Conservation (phyloP, 176 grass and related monocot species). For the Dactylis glomerata region DNA sequence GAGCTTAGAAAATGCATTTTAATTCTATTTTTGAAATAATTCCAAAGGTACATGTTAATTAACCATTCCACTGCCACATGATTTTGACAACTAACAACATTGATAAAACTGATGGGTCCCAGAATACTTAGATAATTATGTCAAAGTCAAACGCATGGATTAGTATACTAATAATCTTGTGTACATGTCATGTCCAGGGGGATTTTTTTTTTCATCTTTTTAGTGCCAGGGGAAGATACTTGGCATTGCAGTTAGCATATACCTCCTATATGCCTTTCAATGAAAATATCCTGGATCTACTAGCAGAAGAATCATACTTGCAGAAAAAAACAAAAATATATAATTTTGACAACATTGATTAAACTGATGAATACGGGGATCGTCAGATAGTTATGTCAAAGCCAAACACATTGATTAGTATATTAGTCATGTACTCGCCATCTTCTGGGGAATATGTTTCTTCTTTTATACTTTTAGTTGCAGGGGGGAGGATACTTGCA, state of each 20-base stretch:
- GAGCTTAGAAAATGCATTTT: background rate
- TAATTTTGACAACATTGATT: background rate
- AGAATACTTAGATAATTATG: background rate
- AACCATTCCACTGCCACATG: background rate
- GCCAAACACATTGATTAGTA: background rate
- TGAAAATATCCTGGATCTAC: background rate
- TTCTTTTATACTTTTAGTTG: background rate
- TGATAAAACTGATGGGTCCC: background rate
- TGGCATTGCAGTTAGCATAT: background rate
- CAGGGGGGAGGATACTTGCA: background rate
- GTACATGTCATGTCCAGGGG: background rate
- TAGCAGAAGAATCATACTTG: background rate
- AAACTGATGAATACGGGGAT: background rate
- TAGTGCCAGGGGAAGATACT: background rate
- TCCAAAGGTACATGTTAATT: background rate
- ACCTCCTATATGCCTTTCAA: background rate
- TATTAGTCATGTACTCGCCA: background rate
- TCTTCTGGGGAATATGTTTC: background rate
- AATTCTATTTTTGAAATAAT: background rate
- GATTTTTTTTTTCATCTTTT: background rate
- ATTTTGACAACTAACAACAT: background rate
- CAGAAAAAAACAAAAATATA: background rate
- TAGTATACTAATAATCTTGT: background rate
- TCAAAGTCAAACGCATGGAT: background rate
- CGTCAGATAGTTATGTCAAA: constrained; percentile 10